phyloP scores from a whole-genome alignment of 805 yeast species.

The Candida lessepsii region DNA sequence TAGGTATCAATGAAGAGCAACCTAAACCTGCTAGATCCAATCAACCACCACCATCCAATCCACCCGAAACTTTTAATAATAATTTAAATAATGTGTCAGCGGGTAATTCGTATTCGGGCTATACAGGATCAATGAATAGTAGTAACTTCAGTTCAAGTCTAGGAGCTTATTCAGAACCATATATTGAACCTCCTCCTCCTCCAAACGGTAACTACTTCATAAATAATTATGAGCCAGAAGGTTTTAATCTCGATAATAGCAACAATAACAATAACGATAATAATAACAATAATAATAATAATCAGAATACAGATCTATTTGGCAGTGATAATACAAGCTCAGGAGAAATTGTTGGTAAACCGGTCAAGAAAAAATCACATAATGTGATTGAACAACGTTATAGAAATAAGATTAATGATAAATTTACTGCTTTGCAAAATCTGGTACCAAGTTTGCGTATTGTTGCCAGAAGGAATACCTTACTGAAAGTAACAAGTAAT shows the following conservation, averaged over 20 bases:
- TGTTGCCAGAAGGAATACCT: constrained; percentile 20
- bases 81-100: background rate
- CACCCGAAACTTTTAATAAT: background rate
- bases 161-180: constrained; percentile 1
- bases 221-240: constrained; percentile 1
- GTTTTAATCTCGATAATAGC: background rate
- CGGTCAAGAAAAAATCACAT: constrained; percentile 28
- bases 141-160: constrained; percentile 3
- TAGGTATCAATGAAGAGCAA: constrained; percentile 5
- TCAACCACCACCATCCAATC: background rate
- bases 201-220: background rate
- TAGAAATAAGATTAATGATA: constrained; percentile 42
- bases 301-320: background rate
- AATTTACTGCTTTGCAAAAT: constrained; percentile 37
- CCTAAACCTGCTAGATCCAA: background rate
- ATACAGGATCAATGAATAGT: constrained; percentile 1
- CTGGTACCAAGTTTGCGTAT: constrained; percentile 40
- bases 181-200: constrained; percentile 1
- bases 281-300: too few species aligned
- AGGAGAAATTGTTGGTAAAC: constrained; percentile 3
- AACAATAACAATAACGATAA: too few species aligned
- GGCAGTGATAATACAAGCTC: constrained; percentile 3
- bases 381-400: constrained; percentile 44
- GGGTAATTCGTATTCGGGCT: background rate
- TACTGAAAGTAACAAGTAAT: constrained; percentile 17